Evolutionary conservation across 306 rosid genomes (phyloP).

Genomic region (Trifolium pratense): DNA sequence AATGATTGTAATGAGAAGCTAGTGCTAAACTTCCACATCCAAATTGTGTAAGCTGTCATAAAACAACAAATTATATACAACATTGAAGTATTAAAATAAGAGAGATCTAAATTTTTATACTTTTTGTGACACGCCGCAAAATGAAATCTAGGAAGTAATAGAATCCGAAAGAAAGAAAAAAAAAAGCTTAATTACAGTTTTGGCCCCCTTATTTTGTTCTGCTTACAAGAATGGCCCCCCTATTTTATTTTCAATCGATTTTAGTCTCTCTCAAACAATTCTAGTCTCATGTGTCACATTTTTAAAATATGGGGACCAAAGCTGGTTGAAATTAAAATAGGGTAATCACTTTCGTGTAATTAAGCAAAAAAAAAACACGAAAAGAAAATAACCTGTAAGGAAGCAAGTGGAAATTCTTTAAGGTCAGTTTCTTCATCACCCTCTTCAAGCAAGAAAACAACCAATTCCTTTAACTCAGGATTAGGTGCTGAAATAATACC

Average conservation of each 20-base stretch:
- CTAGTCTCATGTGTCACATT: too few species aligned
- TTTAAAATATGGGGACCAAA: too few species aligned
- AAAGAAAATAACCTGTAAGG: slow-evolving; percentile 42
- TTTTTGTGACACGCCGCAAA: background rate
- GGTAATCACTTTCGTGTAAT: too few species aligned
- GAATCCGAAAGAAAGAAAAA: background rate
- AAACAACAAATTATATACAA: slow-evolving; percentile 1
- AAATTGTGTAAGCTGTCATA: slow-evolving; percentile 57
- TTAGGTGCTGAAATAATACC: slow-evolving; percentile 51
- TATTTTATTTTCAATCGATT: too few species aligned
- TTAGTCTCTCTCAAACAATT: too few species aligned
- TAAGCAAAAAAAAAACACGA: too few species aligned
- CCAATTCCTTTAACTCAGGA: slow-evolving; percentile 44
- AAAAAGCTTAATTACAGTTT: too few species aligned
- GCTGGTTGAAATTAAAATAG: too few species aligned
- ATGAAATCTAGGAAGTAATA: background rate
- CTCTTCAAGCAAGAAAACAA: slow-evolving; percentile 47
- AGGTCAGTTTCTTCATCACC: slow-evolving; percentile 41
- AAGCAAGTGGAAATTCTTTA: slow-evolving; percentile 47
- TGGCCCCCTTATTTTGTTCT: too few species aligned
- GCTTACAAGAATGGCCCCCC: too few species aligned
- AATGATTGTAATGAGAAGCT: slow-evolving; percentile 59
- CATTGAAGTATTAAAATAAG: background rate
- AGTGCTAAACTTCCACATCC: slow-evolving; percentile 66
- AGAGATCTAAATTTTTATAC: too few species aligned